Evolutionary conservation across 306 rosid species (phyloP), one percentile per base, ranked within the genome.

Genomic region (Corylus avellana): DNA sequence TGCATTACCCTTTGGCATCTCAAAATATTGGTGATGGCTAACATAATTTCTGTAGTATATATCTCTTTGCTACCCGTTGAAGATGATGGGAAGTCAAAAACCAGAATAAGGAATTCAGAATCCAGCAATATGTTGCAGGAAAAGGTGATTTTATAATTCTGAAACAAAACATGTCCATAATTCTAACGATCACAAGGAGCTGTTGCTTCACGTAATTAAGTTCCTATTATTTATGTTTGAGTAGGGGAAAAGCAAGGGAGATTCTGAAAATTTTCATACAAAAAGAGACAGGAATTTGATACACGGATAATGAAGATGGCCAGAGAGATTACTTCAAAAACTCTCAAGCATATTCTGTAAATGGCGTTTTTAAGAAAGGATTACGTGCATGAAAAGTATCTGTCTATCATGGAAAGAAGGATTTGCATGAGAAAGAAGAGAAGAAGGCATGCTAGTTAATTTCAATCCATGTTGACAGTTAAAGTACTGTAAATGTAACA

Each of bases 291-390:
- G 27, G 75, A 75, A 75, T 84, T 78, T 77, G 73, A 73, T 78
- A 4, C 27, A 8, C 50, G 74, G 42, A 85, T 75, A 82, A 63
- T 37, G 66, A 68, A 74, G 63, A 74, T 81, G 58, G 86, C 25
- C 78, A 74, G 75, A 80, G 42, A 76, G 83, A 56, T 74, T 87
- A 80, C 86, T 86, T 85, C 70, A 74, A 49, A 77, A 86, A 76
- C 79, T 84, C 79, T 80, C 82, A 73, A 82, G 90, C 84, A 91
- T 87, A 85, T 91, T 89, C 90, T 70, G 72, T 70, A 71, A 53
- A 77, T 51, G 27, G 64, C 8, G 54, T 58, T 42, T 76, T 54
- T 48, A 46, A 81, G 62, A 69, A 84, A 62, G 59, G 22, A 57
- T 85, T 75, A 75, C 85, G 90, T 86, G 90, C 85, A 83, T 82